phyloP scores from a whole-genome alignment of 768 basidiomycete species.

The Glaciozyma antarctica region DNA sequence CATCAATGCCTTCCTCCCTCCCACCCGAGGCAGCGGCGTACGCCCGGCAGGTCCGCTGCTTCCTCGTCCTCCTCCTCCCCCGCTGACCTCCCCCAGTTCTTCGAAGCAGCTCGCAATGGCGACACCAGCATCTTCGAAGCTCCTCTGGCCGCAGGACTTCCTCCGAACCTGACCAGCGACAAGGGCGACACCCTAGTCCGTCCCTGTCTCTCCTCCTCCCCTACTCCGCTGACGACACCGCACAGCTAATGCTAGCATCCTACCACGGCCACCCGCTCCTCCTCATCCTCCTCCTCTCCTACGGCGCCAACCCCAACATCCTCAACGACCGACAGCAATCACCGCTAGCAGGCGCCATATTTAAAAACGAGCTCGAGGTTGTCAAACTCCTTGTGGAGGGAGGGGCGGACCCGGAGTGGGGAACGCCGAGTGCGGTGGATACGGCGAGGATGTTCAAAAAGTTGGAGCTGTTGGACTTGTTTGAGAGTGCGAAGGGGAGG shows the following conservation, averaged over 20 bases:
- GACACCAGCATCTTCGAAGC: constrained; percentile 3
- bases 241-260: constrained; percentile 60
- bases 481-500: constrained; percentile 2
- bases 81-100: constrained; percentile 16
- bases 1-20: background rate
- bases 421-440: constrained; percentile 60
- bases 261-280: constrained; percentile 59
- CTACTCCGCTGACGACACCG: background rate
- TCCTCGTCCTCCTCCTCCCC: background rate
- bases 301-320: constrained; percentile 45
- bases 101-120: constrained; percentile 10
- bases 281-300: constrained; percentile 47
- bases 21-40: constrained; percentile 19
- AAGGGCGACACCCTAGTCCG: constrained; percentile 63
- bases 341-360: constrained; percentile 65
- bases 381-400: constrained; percentile 50
- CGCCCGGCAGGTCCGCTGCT: constrained; percentile 13
- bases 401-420: constrained; percentile 57
- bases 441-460: constrained; percentile 60
- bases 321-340: constrained; percentile 64
- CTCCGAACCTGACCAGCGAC: constrained; percentile 61
- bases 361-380: constrained; percentile 60
- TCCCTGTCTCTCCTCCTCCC: background rate
- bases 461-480: constrained; percentile 38
- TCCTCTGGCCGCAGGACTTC: constrained; percentile 46